Evolutionary conservation across 2,329 filamentous ascomycete genomes (phyloP).

Genomic region (Pezicula radicicola): DNA sequence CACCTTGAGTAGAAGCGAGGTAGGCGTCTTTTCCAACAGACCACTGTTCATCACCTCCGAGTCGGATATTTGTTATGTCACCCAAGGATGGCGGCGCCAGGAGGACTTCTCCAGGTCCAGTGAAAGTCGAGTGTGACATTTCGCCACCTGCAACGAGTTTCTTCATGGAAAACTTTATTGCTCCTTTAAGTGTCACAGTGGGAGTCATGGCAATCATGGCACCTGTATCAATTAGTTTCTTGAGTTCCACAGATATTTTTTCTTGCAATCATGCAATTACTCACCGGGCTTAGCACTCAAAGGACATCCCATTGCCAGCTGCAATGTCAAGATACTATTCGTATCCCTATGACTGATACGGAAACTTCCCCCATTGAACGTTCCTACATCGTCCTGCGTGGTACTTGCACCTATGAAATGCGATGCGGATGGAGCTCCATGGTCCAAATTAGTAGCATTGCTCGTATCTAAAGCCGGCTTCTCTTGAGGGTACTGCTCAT

Average conservation of each 20-base stretch:
- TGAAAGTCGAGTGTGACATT: slow-evolving; percentile 74
- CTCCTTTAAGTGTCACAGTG: slow-evolving; percentile 78
- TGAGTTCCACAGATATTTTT: neutral
- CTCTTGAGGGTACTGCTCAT: slow-evolving; percentile 19
- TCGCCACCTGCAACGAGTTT: slow-evolving; percentile 85
- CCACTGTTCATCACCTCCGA: slow-evolving; percentile 75
- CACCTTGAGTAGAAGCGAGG: slow-evolving; percentile 80
- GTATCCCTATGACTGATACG: slow-evolving; percentile 88
- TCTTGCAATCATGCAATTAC: neutral
- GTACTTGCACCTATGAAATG: slow-evolving; percentile 64
- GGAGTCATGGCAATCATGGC: slow-evolving; percentile 95
- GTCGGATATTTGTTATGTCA: slow-evolving; percentile 77
- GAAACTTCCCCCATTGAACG: slow-evolving; percentile 94
- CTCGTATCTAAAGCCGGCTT: slow-evolving; percentile 29
- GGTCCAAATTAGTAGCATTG: slow-evolving; percentile 28
- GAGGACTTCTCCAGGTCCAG: slow-evolving; percentile 86
- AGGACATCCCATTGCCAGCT: slow-evolving; percentile 86
- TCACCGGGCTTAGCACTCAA: slow-evolving; percentile 73
- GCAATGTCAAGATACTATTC: slow-evolving; percentile 85
- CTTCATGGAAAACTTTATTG: slow-evolving; percentile 83
- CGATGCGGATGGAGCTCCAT: slow-evolving; percentile 33
- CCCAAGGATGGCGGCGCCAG: slow-evolving; percentile 78
- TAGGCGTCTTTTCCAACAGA: slow-evolving; percentile 84
- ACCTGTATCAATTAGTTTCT: slow-evolving; percentile 42
- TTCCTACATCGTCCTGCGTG: slow-evolving; percentile 82